These are phyloP conservation scores for Ottelia alismoides DNA, from an alignment of 106 monocot genomes.

Conservation along the genomic window DNA sequence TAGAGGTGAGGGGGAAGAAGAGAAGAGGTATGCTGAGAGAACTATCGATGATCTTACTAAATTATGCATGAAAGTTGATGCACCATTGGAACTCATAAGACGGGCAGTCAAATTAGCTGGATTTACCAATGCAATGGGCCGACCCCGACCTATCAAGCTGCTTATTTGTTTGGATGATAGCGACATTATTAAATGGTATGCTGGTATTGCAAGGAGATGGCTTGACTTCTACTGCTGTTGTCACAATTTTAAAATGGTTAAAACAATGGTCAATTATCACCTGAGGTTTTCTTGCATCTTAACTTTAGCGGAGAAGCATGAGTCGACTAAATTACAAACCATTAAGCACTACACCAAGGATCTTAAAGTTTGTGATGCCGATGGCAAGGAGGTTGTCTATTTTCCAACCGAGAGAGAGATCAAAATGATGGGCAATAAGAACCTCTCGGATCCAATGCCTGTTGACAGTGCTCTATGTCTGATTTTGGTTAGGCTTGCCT, in stretches of 20 bases:
- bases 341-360: conserved; percentile 90
- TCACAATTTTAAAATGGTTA: conserved; percentile 75
- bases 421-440: conserved; percentile 74
- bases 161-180: conserved; percentile 81
- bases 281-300: conserved; percentile 91
- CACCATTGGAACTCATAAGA: conserved; percentile 72
- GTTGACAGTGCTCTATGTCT: conserved; percentile 76
- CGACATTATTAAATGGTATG: conserved; percentile 92
- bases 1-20: too few species aligned
- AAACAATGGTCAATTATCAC: conserved; percentile 82
- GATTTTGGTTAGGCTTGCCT: conserved; percentile 63
- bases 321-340: conserved; percentile 64
- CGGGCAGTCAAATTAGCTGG: conserved; percentile 65
- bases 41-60: conserved; percentile 82
- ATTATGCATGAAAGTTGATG: conserved; percentile 62
- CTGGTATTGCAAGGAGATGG: conserved; percentile 82
- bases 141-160: conserved; percentile 80
- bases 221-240: conserved; percentile 92
- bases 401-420: conserved; percentile 89
- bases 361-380: conserved; percentile 36
- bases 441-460: conserved; percentile 73
- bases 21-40: conserved; percentile 55
- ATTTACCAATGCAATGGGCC: conserved; percentile 88
- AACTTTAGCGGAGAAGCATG: conserved; percentile 91
- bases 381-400: conserved; percentile 33